Evolutionary conservation across 148 eudicot genomes (phyloP), one percentile per base, ranked within the genome.

Genomic region (Chenopodium formosanum): DNA sequence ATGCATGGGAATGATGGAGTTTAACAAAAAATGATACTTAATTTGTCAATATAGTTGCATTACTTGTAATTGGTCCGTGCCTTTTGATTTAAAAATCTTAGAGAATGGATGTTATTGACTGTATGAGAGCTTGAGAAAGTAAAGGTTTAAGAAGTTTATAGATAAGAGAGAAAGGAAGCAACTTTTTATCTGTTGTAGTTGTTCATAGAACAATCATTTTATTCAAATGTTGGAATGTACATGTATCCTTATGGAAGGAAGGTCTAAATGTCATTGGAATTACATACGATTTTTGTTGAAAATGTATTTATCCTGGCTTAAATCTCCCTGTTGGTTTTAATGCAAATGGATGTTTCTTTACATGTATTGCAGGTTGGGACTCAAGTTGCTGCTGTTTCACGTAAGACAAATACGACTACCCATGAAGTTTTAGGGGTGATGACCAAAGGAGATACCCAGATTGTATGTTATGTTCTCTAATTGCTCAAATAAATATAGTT

Each of bases 351-450:
- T 68, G 74, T 20, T 78, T 56, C 17, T 32, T 46, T 50, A 66
- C n/a, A 8, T 70, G 72, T 70, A 75, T 83, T 86, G 80, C 87
- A 96, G 99, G 98, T 94, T 87, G 97, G 98, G 76, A 91, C 94
- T 75, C 92, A 96, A 85, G 97, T 96, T 87, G 82, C 99, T 77
- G 99, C 97, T 83, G 98, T 96, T 84, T 96, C 99, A 78, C 86
- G 99, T 74, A 96, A 96, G 90, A 91, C 89, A 66, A 89, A 96
- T 83, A 94, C 99, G 46, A 96, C 99, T 72, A 94, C 95, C 37
- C 97, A 94, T 85, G 98, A 96, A 89, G 95, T 92, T 65, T 82
- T 96, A 81, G 99, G 99, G 78, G 94, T 94, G 81, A 84, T 91
- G 93, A 96, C 99, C 27, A 89, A 89, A 87, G 94, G 97, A 85